Evolutionary conservation across 495 filamentous ascomycete species (phyloP).

Genomic region (Lasiosphaeria miniovina): DNA sequence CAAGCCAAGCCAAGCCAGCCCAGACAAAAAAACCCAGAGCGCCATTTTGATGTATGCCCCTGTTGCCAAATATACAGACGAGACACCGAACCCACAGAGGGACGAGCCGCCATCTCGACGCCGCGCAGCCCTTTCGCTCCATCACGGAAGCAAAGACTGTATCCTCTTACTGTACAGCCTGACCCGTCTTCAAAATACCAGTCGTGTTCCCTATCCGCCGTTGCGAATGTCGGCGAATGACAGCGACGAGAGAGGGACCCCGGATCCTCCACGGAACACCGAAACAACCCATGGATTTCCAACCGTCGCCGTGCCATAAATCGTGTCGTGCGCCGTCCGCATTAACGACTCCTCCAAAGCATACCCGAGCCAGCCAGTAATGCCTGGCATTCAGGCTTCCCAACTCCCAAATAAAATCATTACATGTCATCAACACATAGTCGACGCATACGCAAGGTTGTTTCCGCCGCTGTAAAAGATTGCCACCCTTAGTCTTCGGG

Average conservation of each 20-base stretch:
- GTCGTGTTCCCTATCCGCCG: not conserved
- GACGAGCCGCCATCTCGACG: not conserved
- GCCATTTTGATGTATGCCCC: slow-evolving; percentile 28
- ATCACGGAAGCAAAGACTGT: slow-evolving; percentile 10
- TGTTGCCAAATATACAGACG: slow-evolving; percentile 25
- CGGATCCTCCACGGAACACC: not conserved
- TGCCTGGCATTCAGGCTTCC: not conserved
- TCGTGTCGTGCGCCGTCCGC: not conserved
- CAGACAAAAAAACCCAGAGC: slow-evolving; percentile 13
- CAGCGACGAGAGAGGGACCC: slow-evolving; percentile 12
- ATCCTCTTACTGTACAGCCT: slow-evolving; percentile 28
- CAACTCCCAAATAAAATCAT: not conserved
- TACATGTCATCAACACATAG: not conserved
- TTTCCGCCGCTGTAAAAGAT: not conserved
- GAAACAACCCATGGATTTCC: slow-evolving; percentile 2
- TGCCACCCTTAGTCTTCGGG: not conserved
- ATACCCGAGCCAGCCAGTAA: not conserved
- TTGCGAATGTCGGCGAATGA: slow-evolving; percentile 37
- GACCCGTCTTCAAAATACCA: slow-evolving; percentile 22
- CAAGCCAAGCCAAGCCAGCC: not conserved
- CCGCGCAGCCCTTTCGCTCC: not conserved
- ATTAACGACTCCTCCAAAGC: not conserved
- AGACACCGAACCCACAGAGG: not conserved
- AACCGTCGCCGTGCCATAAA: slow-evolving; percentile 1
- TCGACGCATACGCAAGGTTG: not conserved